A percentile compares a stretch with the other conserved stretches of the same genome.
These are phyloP conservation scores for Linnemannia elongata DNA, from an alignment of 192 early-diverging fungal genomes.

Conservation along the genomic window DNA sequence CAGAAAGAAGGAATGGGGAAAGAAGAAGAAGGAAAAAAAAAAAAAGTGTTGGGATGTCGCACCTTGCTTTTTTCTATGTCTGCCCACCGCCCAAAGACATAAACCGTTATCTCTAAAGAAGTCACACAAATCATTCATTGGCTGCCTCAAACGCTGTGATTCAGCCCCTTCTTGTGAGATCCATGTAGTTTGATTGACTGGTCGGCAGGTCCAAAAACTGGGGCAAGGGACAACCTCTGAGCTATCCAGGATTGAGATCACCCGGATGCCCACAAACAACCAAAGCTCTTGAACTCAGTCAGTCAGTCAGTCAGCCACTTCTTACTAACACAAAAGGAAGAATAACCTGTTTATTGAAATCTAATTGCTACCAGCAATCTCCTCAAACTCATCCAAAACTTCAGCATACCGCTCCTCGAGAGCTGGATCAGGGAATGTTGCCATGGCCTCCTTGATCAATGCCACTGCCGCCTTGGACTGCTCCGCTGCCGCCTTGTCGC, in stretches of 20 bases:
- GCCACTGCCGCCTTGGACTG: conserved; percentile 47
- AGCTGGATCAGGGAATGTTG: conserved; percentile 41
- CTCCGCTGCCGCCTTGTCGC: conserved; percentile 47
- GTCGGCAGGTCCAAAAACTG: not conserved
- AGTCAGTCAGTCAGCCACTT: not conserved
- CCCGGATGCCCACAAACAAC: not conserved
- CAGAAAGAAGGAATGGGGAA: not conserved
- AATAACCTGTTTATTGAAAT: not conserved
- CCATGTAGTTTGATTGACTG: not conserved
- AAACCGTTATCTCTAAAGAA: not conserved
- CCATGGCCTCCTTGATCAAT: conserved; percentile 50
- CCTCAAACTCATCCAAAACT: conserved; percentile 48
- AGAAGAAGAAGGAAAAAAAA: not conserved
- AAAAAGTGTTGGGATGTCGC: not conserved
- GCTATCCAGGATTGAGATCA: not conserved
- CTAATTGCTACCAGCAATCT: conserved; percentile 36
- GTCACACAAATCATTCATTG: not conserved
- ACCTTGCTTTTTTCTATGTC: not conserved
- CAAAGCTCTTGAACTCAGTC: not conserved
- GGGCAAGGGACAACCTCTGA: not conserved
- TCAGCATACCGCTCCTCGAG: conserved; percentile 53
- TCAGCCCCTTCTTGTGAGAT: not conserved
- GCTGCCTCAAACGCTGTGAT: not conserved
- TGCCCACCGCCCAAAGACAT: no score
- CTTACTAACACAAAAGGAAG: not conserved